Conservation (phyloP, 495 filamentous ascomycete species). For the Clavariopsis aquatica region DNA sequence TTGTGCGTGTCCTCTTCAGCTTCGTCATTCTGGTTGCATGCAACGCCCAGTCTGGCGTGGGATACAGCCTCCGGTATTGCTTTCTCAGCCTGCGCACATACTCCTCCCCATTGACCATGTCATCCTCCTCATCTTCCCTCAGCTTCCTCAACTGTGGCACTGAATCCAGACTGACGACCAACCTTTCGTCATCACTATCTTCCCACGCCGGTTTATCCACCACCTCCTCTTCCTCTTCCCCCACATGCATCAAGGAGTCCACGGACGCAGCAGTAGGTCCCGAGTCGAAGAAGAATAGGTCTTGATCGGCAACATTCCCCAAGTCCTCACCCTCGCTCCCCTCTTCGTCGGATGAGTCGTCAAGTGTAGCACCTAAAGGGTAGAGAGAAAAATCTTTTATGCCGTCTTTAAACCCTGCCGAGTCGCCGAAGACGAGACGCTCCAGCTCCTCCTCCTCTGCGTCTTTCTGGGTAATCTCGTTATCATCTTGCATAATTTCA, state of each 20-base stretch:
- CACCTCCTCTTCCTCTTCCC: constrained; percentile 44
- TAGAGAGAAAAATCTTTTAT: constrained; percentile 52
- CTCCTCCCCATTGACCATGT: constrained; percentile 80
- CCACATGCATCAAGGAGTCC: constrained; percentile 48
- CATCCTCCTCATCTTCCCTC: constrained; percentile 74
- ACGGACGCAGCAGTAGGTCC: constrained; percentile 51
- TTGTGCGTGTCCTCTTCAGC: constrained; percentile 25
- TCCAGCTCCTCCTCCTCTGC: constrained; percentile 81
- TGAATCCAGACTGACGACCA: constrained; percentile 77
- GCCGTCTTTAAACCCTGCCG: constrained; percentile 72
- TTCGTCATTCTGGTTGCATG: constrained; percentile 31
- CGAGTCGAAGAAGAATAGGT: constrained; percentile 75
- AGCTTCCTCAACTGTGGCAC: constrained; percentile 76
- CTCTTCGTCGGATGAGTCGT: constrained; percentile 37
- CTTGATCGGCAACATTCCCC: constrained; percentile 48
- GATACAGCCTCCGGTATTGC: constrained; percentile 74
- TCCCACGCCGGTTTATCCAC: constrained; percentile 70
- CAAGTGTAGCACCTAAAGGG: constrained; percentile 42
- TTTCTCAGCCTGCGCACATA: constrained; percentile 76
- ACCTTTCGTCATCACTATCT: constrained; percentile 91
- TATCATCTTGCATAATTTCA: constrained; percentile 7
- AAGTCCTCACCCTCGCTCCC: constrained; percentile 47
- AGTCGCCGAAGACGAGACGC: constrained; percentile 80
- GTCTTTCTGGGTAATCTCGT: constrained; percentile 62
- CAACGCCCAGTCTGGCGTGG: constrained; percentile 75